Evolutionary conservation across 2,329 filamentous ascomycete genomes (phyloP).

Genomic region (Cercospora sojina): DNA sequence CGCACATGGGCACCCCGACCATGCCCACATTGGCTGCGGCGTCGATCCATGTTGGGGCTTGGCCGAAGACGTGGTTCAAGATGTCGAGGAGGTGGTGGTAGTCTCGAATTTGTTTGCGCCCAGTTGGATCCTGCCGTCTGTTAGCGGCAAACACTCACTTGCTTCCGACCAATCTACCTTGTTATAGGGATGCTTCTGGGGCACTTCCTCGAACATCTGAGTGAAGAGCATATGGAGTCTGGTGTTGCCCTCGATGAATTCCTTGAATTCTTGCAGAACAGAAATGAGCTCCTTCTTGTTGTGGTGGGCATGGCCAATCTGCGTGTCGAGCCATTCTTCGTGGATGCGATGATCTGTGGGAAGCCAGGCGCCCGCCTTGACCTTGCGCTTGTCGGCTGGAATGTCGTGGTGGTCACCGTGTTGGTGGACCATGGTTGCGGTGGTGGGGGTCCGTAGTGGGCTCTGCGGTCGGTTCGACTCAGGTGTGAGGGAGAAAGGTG

Average conservation of each 20-base stretch:
- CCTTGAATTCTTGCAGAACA: constrained; percentile 63
- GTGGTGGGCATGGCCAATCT: constrained; percentile 57
- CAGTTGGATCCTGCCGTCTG: constrained; percentile 59
- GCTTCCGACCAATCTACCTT: constrained; percentile 26
- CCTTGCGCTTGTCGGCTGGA: constrained; percentile 48
- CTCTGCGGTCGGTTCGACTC: background rate
- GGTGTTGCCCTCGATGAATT: constrained; percentile 63
- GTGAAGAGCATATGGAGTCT: constrained; percentile 64
- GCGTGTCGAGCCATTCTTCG: constrained; percentile 60
- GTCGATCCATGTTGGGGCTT: constrained; percentile 46
- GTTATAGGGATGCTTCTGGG: constrained; percentile 58
- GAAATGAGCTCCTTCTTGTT: constrained; percentile 55
- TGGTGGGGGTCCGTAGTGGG: background rate
- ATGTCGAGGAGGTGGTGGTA: constrained; percentile 66
- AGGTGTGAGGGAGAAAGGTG: background rate
- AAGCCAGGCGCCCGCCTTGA: constrained; percentile 60
- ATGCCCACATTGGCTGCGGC: constrained; percentile 43
- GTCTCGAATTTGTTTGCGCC: constrained; percentile 62
- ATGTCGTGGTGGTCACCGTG: constrained; percentile 51
- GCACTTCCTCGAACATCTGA: constrained; percentile 65
- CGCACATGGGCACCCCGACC: constrained; percentile 58
- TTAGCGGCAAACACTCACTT: constrained; percentile 56
- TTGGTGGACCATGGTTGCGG: constrained; percentile 31
- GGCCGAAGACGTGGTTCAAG: constrained; percentile 57
- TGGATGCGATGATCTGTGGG: constrained; percentile 63